phyloP scores from a whole-genome alignment of 2,329 filamentous ascomycete genomes.

The Stachybotrys echinatus region DNA sequence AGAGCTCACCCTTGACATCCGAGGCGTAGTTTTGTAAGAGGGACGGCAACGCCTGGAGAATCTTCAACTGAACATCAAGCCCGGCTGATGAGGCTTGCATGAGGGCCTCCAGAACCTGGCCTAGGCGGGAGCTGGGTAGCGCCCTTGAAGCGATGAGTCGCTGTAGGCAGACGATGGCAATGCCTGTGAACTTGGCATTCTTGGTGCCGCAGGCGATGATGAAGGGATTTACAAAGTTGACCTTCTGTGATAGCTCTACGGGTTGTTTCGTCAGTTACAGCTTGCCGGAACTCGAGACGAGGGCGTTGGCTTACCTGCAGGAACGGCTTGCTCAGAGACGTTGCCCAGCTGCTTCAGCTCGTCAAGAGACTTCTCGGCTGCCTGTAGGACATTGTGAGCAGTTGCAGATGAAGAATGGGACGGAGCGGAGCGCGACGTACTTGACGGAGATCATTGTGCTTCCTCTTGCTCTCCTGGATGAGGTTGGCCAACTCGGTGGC shows the following conservation, averaged over 20 bases:
- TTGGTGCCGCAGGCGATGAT: conserved; percentile 87
- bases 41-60: conserved; percentile 85
- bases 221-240: conserved; percentile 88
- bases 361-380: conserved; percentile 87
- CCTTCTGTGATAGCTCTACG: conserved; percentile 73
- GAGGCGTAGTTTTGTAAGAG: conserved; percentile 84
- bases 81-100: conserved; percentile 76
- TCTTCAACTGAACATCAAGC: conserved; percentile 91
- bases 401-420: background rate
- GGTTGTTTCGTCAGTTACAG: background rate
- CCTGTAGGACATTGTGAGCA: conserved; percentile 39
- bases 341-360: conserved; percentile 61
- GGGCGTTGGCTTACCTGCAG: conserved; percentile 23
- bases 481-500: conserved; percentile 83
- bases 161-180: conserved; percentile 84
- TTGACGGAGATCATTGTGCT: conserved; percentile 83
- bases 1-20: conserved; percentile 73
- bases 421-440: conserved; percentile 35
- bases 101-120: conserved; percentile 82
- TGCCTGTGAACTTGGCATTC: conserved; percentile 84
- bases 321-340: conserved; percentile 30
- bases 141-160: conserved; percentile 78
- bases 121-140: conserved; percentile 71
- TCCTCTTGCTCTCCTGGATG: conserved; percentile 92
- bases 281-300: conserved; percentile 3